These are phyloP conservation scores for Suhomyces taliae DNA, from an alignment of 1,139 yeast genomes.

Conservation along the genomic window DNA sequence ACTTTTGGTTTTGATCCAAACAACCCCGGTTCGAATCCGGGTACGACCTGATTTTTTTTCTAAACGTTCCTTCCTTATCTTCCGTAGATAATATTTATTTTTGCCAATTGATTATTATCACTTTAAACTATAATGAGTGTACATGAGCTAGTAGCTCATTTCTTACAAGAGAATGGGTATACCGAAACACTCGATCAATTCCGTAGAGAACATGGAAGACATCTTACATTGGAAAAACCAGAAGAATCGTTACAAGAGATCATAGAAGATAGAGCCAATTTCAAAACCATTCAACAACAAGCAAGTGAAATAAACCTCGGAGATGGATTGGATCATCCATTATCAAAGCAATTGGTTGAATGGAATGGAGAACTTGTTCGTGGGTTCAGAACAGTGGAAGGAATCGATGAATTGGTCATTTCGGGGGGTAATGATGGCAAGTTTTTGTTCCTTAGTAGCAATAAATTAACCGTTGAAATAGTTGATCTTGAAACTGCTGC, in stretches of 20 bases:
- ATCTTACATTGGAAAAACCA: conserved; percentile 17
- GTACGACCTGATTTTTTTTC: conserved; percentile 65
- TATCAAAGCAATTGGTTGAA: conserved; percentile 4
- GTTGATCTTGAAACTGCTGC: conserved; percentile 15
- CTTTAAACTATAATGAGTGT: conserved; percentile 9
- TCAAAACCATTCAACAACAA: conserved; percentile 20
- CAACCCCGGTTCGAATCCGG: conserved; percentile 97
- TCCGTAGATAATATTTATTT: not conserved
- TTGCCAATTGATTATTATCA: no score
- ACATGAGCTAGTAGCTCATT: conserved; percentile 54
- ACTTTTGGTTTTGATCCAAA: no score
- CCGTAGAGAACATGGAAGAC: conserved; percentile 46
- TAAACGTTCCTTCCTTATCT: conserved; percentile 4
- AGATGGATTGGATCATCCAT: conserved; percentile 6
- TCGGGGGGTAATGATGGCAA: conserved; percentile 19
- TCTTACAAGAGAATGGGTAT: conserved; percentile 48
- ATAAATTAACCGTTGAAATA: conserved; percentile 23
- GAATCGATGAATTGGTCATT: conserved; percentile 24
- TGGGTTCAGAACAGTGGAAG: conserved; percentile 8
- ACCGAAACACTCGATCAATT: conserved; percentile 46
- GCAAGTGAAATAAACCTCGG: conserved; percentile 12
- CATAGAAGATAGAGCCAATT: conserved; percentile 49
- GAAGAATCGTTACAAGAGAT: conserved; percentile 52
- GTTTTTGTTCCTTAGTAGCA: conserved; percentile 26
- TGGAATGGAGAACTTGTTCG: conserved; percentile 40